These are phyloP conservation scores for Neurospora terricola DNA, from an alignment of 495 filamentous ascomycete species.

Conservation along the genomic window DNA sequence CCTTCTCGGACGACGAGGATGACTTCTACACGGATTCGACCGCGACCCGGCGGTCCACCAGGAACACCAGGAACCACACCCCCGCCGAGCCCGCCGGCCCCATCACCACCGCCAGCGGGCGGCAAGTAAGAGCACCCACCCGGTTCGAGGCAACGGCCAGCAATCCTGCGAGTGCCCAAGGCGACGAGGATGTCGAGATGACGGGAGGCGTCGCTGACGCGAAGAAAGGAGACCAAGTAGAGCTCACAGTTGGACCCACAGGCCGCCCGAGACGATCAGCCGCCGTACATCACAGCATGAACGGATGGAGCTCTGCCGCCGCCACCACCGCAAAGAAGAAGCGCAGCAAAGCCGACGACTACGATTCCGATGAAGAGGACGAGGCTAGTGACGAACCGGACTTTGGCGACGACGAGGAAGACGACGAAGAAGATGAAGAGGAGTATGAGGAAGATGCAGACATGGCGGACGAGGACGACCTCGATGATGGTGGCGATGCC, in stretches of 20 bases:
- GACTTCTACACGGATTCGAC: constrained; percentile 61
- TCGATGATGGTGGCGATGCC: constrained; percentile 20
- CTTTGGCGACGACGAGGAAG: constrained; percentile 52
- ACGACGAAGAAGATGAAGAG: constrained; percentile 49
- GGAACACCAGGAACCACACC: constrained; percentile 62
- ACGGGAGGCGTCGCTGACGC: constrained; percentile 1
- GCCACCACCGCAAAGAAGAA: constrained; percentile 44
- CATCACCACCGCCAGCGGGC: constrained; percentile 80
- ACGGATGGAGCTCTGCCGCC: constrained; percentile 25
- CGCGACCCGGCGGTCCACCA: constrained; percentile 55
- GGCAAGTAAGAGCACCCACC: constrained; percentile 68
- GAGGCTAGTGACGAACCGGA: constrained; percentile 48
- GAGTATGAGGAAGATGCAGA: constrained; percentile 48
- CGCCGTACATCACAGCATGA: constrained; percentile 31
- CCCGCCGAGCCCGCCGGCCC: constrained; percentile 61
- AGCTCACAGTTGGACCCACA: constrained; percentile 17
- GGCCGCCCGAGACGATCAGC: constrained; percentile 31
- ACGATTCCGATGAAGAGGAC: constrained; percentile 65
- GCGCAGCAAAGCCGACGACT: constrained; percentile 50
- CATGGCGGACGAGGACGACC: constrained; percentile 43
- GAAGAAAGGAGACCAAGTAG: constrained; percentile 7
- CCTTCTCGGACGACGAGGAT: constrained; percentile 84
- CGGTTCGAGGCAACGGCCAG: constrained; percentile 63
- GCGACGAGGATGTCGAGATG: constrained; percentile 22
- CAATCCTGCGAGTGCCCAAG: constrained; percentile 26